These are phyloP conservation scores for Leishmania amazonensis DNA, from an alignment of 208 protist genomes.

Conservation along the genomic window DNA sequence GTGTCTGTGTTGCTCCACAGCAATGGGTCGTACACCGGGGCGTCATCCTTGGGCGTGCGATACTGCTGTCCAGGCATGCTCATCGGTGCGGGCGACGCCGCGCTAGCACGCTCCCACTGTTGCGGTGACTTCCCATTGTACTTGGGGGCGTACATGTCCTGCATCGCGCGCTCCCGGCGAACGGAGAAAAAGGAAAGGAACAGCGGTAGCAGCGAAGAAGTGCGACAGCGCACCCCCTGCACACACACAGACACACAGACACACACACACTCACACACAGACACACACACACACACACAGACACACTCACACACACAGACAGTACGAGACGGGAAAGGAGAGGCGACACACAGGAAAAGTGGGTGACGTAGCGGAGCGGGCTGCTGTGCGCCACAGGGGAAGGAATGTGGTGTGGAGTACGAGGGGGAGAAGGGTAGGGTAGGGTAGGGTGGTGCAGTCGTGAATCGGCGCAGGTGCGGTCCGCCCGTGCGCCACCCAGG, in stretches of 20 bases:
- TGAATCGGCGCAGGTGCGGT: neutral
- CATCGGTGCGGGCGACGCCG: neutral
- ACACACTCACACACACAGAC: neutral
- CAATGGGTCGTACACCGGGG: constrained; percentile 59
- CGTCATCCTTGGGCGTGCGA: constrained; percentile 60
- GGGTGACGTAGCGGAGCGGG: neutral
- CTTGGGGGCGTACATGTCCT: neutral
- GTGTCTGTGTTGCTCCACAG: constrained; percentile 60
- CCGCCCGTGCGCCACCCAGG: neutral
- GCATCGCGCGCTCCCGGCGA: neutral
- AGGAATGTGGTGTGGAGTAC: neutral
- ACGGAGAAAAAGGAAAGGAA: neutral
- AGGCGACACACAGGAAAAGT: neutral
- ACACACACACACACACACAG: neutral
- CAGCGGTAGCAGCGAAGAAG: neutral
- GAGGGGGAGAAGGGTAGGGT: neutral
- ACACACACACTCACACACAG: neutral
- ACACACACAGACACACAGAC: no score
- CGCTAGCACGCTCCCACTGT: neutral
- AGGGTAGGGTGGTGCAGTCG: neutral
- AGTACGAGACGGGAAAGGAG: no score
- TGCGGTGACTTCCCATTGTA: neutral
- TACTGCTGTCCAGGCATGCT: constrained; percentile 6
- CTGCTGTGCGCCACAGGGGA: neutral
- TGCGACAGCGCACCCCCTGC: neutral